phyloP scores from a whole-genome alignment of 2,329 filamentous ascomycete species.

The Penicillium sp. region DNA sequence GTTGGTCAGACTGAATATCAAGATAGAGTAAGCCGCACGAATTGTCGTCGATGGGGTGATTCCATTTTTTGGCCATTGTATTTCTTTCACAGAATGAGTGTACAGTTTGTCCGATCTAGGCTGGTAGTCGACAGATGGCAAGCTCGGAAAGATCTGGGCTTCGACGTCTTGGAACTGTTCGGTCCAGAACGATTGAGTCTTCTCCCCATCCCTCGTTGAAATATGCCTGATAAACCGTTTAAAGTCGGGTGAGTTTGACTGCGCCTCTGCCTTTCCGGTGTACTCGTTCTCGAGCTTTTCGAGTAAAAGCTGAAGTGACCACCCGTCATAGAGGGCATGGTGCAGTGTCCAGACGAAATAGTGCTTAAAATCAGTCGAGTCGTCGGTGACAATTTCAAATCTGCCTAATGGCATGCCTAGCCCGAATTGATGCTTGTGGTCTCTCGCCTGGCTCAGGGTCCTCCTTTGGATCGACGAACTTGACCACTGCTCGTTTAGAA shows the following conservation, averaged over 20 bases:
- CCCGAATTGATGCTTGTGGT: neutral
- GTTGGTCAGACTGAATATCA: neutral
- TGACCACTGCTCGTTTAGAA: constrained; percentile 18
- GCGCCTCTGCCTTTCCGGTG: neutral
- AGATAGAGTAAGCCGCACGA: neutral
- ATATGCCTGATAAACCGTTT: neutral
- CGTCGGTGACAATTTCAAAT: constrained; percentile 28
- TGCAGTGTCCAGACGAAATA: neutral
- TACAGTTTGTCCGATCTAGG: neutral
- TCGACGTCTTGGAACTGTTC: neutral
- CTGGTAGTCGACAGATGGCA: neutral
- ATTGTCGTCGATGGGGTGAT: neutral
- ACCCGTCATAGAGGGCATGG: neutral
- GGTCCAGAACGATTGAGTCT: neutral
- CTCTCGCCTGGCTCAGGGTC: neutral
- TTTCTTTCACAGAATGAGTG: neutral
- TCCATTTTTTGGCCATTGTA: neutral
- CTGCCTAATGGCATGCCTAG: neutral
- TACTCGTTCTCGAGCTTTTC: neutral
- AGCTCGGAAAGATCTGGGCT: neutral
- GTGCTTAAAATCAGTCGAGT: constrained; percentile 20
- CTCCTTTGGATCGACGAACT: no score
- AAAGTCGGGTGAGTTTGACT: no score
- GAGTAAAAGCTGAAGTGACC: neutral
- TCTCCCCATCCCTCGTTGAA: neutral